Evolutionary conservation across 306 rosid species (phyloP).

Genomic region (Cicer arietinum): DNA sequence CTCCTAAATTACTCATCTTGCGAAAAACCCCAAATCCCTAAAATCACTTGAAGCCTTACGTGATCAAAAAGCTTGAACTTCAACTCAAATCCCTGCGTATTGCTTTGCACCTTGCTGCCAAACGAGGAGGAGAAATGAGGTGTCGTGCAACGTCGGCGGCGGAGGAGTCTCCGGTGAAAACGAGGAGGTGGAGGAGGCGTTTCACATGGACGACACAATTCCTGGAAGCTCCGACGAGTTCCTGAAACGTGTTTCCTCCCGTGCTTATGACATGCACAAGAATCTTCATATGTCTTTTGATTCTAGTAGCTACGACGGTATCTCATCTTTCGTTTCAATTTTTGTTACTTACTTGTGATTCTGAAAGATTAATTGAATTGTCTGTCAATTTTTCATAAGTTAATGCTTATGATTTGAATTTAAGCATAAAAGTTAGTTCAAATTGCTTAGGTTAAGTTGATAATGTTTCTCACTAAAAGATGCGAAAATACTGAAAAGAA

Average conservation of each 20-base stretch:
- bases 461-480: background rate
- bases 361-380: background rate
- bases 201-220: conserved; percentile 77
- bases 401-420: background rate
- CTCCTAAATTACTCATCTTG: too few species aligned
- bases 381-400: background rate
- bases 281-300: conserved; percentile 82
- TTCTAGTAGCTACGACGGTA: conserved; percentile 92
- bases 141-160: conserved; percentile 50
- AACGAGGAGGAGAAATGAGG: background rate
- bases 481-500: background rate
- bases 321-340: background rate
- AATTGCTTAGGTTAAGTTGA: background rate
- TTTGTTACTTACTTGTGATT: background rate
- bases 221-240: conserved; percentile 83
- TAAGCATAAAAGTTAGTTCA: background rate
- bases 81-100: too few species aligned
- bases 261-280: conserved; percentile 91
- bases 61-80: too few species aligned
- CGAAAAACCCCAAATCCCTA: too few species aligned
- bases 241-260: conserved; percentile 82
- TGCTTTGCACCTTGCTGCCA: background rate
- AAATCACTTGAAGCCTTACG: too few species aligned
- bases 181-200: conserved; percentile 75
- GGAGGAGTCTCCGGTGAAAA: conserved; percentile 40